These are phyloP conservation scores for Phytophthora citrophthora DNA, from an alignment of 352 stramenopile genomes.

Conservation along the genomic window DNA sequence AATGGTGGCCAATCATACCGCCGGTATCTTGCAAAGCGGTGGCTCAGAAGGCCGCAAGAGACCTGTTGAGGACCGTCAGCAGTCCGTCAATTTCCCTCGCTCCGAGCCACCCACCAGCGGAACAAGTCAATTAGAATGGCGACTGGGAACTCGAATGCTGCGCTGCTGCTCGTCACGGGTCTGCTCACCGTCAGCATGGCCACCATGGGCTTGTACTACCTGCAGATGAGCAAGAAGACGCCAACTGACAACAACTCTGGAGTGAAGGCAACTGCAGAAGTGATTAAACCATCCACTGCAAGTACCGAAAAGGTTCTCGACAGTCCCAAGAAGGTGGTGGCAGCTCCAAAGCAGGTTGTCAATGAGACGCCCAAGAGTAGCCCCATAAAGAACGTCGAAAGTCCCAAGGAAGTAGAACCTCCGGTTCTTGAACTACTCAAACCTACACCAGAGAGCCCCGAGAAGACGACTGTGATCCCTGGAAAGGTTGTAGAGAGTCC, in stretches of 20 bases:
- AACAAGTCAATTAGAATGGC: conserved; percentile 40
- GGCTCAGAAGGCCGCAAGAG: conserved; percentile 9
- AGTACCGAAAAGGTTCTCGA: conserved; percentile 8
- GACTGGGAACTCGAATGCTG: conserved; percentile 36
- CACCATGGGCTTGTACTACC: conserved; percentile 64
- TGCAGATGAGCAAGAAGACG: conserved; percentile 47
- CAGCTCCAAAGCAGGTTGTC: conserved; percentile 2
- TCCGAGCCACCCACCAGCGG: conserved; percentile 13
- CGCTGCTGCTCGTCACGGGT: conserved; percentile 66
- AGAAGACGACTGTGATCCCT: neutral
- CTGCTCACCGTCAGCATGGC: conserved; percentile 66
- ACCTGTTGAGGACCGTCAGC: conserved; percentile 5
- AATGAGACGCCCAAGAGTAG: conserved; percentile 14
- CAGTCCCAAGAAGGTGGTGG: conserved; percentile 8
- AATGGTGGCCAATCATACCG: conserved; percentile 10
- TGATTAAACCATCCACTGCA: neutral
- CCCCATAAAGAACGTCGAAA: conserved; percentile 17
- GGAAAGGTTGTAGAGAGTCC: conserved; percentile 8
- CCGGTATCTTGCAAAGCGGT: conserved; percentile 25
- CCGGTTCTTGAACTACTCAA: conserved; percentile 20
- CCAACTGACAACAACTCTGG: conserved; percentile 11
- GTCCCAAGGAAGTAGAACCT: conserved; percentile 34
- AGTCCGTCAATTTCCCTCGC: conserved; percentile 24
- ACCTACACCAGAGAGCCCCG: conserved; percentile 9
- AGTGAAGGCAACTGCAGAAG: conserved; percentile 32